Evolutionary conservation across 148 eudicot species (phyloP), one percentile per base, ranked within the genome.

Genomic region (Fallopia convolvulus): DNA sequence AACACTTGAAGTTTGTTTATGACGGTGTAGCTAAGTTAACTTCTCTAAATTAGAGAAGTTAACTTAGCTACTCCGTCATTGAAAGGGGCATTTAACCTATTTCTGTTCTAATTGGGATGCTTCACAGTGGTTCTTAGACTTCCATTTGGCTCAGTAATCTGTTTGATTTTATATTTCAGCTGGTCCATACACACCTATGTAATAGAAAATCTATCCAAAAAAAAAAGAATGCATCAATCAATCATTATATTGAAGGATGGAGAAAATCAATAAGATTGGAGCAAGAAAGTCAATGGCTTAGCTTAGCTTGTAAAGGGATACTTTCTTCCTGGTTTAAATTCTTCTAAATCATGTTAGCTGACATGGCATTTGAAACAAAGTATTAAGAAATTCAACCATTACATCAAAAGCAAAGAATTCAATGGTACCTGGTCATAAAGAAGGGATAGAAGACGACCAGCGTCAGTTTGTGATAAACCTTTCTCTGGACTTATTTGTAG

Each of bases 381-480:
- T 36, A 36, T 13, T 20, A 68, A 68, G 39, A n/a, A 68, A 18
- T 39, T 68, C 44, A 68, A 36, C 60, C 60, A 49, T 6, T 12
- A 13, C n/a, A 74, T 47, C 60, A 18, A 1, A 74, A 8, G 46
- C 47, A 75, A 77, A 77, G 70, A 53, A 49, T 50, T 72, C 44
- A 70, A 60, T 56, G 12, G 70, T 80, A 95, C 99, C 92, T 95
- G 99, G 81, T 95, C 97, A 82, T 90, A 74, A 63, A 95, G 99
- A 65, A 95, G 83, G 61, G 89, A 77, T 32, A 93, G 84, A 83
- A 95, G 94, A 42, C 78, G 87, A 84, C 91, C 92, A 49, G 88
- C 89, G 82, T 93, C 92, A 87, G 80, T 75, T 81, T 89, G 82
- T 61, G 94, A 91, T 84, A 95, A 84, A 53, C 97, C 99, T 87